Evolutionary conservation across 2,329 filamentous ascomycete species (phyloP).

Genomic region (Neofusicoccum laricinum): DNA sequence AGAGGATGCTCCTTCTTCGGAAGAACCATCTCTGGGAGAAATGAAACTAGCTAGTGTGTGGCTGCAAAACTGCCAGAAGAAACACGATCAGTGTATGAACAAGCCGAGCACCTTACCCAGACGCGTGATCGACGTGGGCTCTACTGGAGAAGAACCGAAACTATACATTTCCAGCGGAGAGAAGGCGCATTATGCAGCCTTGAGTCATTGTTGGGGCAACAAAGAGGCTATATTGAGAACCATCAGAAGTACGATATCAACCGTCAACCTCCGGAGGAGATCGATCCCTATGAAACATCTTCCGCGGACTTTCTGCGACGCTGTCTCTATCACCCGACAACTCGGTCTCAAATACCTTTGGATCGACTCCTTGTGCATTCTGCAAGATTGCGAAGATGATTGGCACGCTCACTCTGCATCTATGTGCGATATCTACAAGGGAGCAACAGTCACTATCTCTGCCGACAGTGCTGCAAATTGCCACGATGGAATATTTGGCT

Average conservation of each 20-base stretch:
- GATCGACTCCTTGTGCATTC: slow-evolving; percentile 21
- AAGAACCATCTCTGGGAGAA: neutral
- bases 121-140: neutral
- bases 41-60: neutral
- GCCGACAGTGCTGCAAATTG: neutral
- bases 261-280: neutral
- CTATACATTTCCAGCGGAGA: neutral
- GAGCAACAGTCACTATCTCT: neutral
- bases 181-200: neutral
- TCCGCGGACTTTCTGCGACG: slow-evolving; percentile 15
- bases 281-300: neutral
- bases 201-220: slow-evolving; percentile 24
- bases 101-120: neutral
- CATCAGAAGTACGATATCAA: neutral
- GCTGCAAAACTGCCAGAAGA: neutral
- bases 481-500: neutral
- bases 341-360: slow-evolving; percentile 17
- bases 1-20: neutral
- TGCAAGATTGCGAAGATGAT: slow-evolving; percentile 17
- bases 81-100: neutral
- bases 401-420: slow-evolving; percentile 1
- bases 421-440: slow-evolving; percentile 2
- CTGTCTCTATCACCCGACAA: slow-evolving; percentile 3
- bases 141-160: neutral
- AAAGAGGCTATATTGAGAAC: neutral